These are phyloP conservation scores for Fusarium sp. DNA, from an alignment of 2,329 filamentous ascomycete species.

Conservation along the genomic window DNA sequence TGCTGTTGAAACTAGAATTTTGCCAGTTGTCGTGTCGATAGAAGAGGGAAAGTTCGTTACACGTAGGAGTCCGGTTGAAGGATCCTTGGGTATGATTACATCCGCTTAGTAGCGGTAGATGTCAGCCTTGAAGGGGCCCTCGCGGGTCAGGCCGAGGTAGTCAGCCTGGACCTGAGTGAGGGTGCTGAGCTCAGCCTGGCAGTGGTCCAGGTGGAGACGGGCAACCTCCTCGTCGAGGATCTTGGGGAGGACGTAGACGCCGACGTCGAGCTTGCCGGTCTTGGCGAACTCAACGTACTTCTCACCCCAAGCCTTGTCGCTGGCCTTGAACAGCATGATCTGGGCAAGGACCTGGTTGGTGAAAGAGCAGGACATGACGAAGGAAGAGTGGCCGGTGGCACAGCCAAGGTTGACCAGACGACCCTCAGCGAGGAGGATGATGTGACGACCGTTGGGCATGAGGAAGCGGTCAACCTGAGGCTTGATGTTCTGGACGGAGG, in stretches of 20 bases:
- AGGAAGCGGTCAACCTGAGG: constrained; percentile 98
- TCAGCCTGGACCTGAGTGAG: constrained; percentile 90
- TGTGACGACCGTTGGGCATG: constrained; percentile 93
- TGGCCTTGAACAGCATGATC: constrained; percentile 97
- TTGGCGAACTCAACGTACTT: constrained; percentile 98
- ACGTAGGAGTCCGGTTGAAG: constrained; percentile 56
- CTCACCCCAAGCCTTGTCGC: constrained; percentile 86
- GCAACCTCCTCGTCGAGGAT: constrained; percentile 99
- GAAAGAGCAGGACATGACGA: constrained; percentile 99
- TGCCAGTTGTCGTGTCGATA: constrained; percentile 49
- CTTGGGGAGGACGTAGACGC: constrained; percentile 97
- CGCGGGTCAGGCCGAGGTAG: constrained; percentile 86
- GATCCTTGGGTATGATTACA: constrained; percentile 52
- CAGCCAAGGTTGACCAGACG: constrained; percentile 99
- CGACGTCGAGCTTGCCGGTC: constrained; percentile 87
- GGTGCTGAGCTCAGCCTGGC: constrained; percentile 92
- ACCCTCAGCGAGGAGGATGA: constrained; percentile 98
- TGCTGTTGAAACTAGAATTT: constrained; percentile 60
- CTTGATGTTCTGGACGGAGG: constrained; percentile 98
- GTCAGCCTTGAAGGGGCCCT: constrained; percentile 97
- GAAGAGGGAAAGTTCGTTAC: constrained; percentile 51
- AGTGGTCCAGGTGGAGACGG: constrained; percentile 90
- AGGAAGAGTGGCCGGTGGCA: constrained; percentile 98
- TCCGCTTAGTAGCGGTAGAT: constrained; percentile 60
- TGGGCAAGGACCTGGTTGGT: constrained; percentile 99